Evolutionary conservation across 208 protist genomes (phyloP).

Genomic region (Acanthamoeba healyi): DNA sequence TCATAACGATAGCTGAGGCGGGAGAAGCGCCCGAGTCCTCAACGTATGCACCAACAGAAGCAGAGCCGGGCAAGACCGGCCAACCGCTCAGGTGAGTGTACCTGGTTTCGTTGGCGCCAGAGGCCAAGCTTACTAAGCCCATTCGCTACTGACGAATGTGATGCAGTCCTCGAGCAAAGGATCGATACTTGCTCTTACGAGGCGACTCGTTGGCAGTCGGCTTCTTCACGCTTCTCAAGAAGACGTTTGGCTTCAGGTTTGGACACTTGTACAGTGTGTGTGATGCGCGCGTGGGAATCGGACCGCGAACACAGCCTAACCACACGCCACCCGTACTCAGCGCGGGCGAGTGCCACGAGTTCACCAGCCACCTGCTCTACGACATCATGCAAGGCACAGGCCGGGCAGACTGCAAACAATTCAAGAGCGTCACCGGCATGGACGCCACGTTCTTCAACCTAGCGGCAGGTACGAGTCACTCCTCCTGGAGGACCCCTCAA

Average conservation of each 20-base stretch:
- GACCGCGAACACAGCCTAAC: too few species aligned
- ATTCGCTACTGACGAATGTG: too few species aligned
- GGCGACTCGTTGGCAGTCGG: conserved; percentile 2
- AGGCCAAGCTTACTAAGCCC: not conserved
- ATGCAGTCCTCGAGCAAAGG: not conserved
- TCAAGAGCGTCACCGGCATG: conserved; percentile 5
- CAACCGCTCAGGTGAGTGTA: not conserved
- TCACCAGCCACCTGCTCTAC: not conserved
- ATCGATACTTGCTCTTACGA: not conserved
- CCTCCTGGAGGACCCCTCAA: too few species aligned
- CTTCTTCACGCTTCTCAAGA: conserved; percentile 9
- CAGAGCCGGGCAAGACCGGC: not conserved
- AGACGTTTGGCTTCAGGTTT: conserved; percentile 22
- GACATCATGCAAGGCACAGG: conserved; percentile 6
- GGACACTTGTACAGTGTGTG: not conserved
- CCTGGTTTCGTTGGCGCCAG: not conserved
- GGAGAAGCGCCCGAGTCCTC: not conserved
- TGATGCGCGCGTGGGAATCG: not conserved
- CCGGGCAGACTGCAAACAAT: conserved; percentile 17
- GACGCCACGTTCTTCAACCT: conserved; percentile 67
- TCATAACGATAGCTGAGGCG: not conserved
- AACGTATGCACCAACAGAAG: not conserved
- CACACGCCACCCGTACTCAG: not conserved
- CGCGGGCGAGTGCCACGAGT: conserved; percentile 6
- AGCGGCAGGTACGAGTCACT: not conserved